A percentile compares a stretch with the other conserved stretches of the same genome.
Conservation (phyloP, 2,329 filamentous ascomycete genomes). For the Colletotrichum sp. region DNA sequence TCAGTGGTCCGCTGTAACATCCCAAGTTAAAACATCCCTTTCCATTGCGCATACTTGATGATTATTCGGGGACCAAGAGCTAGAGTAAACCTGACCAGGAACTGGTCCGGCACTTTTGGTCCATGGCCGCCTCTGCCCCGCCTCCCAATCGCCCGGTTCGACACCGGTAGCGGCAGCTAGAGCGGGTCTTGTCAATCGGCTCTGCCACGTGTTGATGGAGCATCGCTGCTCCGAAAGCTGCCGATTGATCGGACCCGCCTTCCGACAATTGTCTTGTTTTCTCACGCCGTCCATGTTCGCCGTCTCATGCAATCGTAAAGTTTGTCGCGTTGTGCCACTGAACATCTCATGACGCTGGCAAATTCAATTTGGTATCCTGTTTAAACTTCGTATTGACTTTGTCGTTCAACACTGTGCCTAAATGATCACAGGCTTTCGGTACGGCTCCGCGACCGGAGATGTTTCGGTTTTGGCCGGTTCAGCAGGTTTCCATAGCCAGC, state of each 20-base stretch:
- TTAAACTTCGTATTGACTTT: not conserved
- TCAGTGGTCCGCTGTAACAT: not conserved
- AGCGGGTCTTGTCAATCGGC: not conserved
- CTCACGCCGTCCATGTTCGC: not conserved
- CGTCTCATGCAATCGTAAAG: not conserved
- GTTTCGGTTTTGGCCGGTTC: not conserved
- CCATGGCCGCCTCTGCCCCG: not conserved
- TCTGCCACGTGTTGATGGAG: conserved; percentile 8
- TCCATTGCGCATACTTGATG: not conserved
- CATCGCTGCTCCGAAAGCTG: not conserved
- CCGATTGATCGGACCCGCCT: not conserved
- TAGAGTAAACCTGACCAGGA: not conserved
- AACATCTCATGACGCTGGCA: not conserved
- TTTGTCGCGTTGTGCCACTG: not conserved
- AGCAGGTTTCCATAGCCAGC: not conserved
- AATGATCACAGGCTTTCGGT: not conserved
- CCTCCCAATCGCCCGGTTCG: not conserved
- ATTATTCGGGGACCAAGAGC: not conserved
- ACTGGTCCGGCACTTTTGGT: not conserved
- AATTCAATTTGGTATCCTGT: not conserved
- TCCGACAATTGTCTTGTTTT: not conserved
- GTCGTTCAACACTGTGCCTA: not conserved
- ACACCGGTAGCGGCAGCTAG: not conserved
- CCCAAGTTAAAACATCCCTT: too few species aligned
- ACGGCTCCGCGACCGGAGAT: not conserved